These are phyloP conservation scores for Hyphopichia buzzinii DNA, from an alignment of 1,139 yeast species.

Conservation along the genomic window DNA sequence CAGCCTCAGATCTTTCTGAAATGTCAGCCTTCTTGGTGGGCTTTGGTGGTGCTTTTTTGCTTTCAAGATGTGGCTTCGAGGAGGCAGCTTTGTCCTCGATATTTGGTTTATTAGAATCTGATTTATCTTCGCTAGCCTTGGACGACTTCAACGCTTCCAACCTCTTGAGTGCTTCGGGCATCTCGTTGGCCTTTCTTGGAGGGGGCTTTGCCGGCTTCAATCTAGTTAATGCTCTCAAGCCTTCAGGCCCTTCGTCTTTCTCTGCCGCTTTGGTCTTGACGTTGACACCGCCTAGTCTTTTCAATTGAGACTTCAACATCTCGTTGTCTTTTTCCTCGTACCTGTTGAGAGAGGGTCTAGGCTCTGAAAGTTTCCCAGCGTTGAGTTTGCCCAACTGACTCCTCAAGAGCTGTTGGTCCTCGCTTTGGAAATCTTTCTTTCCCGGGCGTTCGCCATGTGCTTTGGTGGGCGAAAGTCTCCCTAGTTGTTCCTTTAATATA, in stretches of 20 bases:
- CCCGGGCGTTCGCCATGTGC: background rate
- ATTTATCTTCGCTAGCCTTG: background rate
- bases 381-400: conserved; percentile 2
- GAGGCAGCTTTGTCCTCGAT: background rate
- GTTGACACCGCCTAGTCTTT: conserved; percentile 14
- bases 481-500: conserved; percentile 2
- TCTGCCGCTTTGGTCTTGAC: conserved; percentile 6
- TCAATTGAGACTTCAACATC: conserved; percentile 22
- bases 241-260: conserved; percentile 13
- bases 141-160: conserved; percentile 4
- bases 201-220: conserved; percentile 13
- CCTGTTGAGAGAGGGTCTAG: conserved; percentile 13
- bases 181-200: conserved; percentile 3
- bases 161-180: conserved; percentile 4
- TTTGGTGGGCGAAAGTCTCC: conserved; percentile 5
- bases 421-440: conserved; percentile 1
- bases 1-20: background rate
- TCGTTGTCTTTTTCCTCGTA: conserved; percentile 24
- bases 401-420: conserved; percentile 3
- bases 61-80: background rate
- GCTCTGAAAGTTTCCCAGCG: background rate
- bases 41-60: conserved; percentile 2
- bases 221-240: conserved; percentile 15
- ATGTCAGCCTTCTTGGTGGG: conserved; percentile 1
- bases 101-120: background rate